Base-by-base conservation (phyloP, 2,329 filamentous ascomycete species). In the Pyrenochaeta sp. region DNA sequence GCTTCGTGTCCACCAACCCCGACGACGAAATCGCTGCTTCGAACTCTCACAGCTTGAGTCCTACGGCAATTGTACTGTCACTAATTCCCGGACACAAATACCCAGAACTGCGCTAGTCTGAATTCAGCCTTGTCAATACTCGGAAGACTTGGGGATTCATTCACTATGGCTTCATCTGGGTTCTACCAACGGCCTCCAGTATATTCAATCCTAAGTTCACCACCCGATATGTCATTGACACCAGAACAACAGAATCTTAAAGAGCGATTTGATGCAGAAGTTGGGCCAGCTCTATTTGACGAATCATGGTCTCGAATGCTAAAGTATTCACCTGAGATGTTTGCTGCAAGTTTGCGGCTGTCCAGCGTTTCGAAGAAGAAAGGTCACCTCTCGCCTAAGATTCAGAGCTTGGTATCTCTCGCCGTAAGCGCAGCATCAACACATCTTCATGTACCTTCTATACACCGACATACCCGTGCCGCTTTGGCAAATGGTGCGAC, bases 341-440 rank as follows among this genome's bases (percentile, higher is more conserved):
- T 74, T 53, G 53, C 65, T 11, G 67, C 71, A 2, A 60, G 51
- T n/a, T 23, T 72, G 2, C 61, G 64, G 21, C 56, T 74, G 10
- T 64, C 65, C 29, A 47, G 48, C 41, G 66, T 73, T 5, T 72
- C 74, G 2, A 63, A 68, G 29, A 53, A 61, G 30, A 72, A 73
- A 43, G 45, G 61, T 17, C 69, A 77, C 51, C 72, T 81, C 7
- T 58, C 71, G 1, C 68, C 68, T 40, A 81, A 80, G 54, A 68
- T 76, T 49, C 79, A 80, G 58, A 61, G 71, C 18, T 64, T 81
- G n/a, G 65, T 81, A n/a, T 71, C 71, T 15, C 71, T 81, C 20
- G 75, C 79, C 14, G 77, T 82, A 18, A 74, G 77, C 54, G 74
- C 76, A 44, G 71, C 78, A 7, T 71, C 75, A 5, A 82, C 79